Conservation (phyloP, 2,329 filamentous ascomycete genomes). For the Talaromyces amestolkiae region DNA sequence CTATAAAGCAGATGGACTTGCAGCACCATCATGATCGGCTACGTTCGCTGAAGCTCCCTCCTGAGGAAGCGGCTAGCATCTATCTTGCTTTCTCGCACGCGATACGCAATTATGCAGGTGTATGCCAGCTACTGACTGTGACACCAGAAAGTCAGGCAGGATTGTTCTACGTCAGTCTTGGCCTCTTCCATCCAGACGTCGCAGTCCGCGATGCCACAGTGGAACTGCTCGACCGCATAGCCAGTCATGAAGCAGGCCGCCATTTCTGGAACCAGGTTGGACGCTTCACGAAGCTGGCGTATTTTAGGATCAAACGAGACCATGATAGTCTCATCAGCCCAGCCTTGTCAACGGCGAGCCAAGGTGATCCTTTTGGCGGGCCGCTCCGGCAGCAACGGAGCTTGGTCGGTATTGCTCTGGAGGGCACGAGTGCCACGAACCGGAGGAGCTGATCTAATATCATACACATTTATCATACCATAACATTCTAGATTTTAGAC, state of each 20-base stretch:
- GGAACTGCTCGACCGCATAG: constrained; percentile 76
- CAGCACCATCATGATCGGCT: constrained; percentile 91
- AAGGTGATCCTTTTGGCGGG: constrained; percentile 20
- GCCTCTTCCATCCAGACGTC: constrained; percentile 82
- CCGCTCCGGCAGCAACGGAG: constrained; percentile 35
- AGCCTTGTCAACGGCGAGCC: constrained; percentile 13
- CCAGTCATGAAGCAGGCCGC: constrained; percentile 82
- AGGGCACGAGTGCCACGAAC: constrained; percentile 21
- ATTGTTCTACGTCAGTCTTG: constrained; percentile 85
- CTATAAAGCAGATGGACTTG: constrained; percentile 60
- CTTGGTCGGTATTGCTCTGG: constrained; percentile 38
- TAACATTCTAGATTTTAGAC: background rate
- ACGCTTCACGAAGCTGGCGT: constrained; percentile 83
- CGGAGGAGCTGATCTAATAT: constrained; percentile 7
- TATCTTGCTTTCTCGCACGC: constrained; percentile 76
- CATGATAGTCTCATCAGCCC: constrained; percentile 36
- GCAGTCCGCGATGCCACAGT: constrained; percentile 76
- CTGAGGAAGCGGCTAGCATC: constrained; percentile 74
- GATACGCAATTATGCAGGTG: constrained; percentile 77
- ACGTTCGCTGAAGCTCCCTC: constrained; percentile 73
- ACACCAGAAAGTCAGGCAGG: constrained; percentile 83
- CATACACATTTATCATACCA: too few species aligned
- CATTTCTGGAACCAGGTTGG: constrained; percentile 90
- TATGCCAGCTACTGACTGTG: constrained; percentile 77
- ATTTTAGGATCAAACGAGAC: constrained; percentile 72